A percentile compares a stretch with the other conserved stretches of the same genome.
Evolutionary conservation across 371 early-diverging fungal species (phyloP).

Genomic region (Sporodiniella umbellata): DNA sequence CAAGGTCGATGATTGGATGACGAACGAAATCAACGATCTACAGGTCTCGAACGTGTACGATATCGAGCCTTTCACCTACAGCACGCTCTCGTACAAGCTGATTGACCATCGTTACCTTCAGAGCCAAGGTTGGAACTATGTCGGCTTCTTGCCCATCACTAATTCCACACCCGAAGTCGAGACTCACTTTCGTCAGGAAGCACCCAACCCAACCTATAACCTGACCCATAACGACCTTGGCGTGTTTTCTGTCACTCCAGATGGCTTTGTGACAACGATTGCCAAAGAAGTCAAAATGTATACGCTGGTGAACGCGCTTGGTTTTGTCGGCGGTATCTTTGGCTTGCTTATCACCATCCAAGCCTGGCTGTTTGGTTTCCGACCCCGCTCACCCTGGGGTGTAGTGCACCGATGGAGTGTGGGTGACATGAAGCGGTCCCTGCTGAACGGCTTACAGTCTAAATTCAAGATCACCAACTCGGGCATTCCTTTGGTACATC

Average conservation of each 20-base stretch:
- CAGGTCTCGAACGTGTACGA: slow-evolving; percentile 36
- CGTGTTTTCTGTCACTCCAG: slow-evolving; percentile 27
- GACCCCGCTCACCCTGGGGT: slow-evolving; percentile 51
- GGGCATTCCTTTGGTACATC: slow-evolving; percentile 45
- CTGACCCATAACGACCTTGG: slow-evolving; percentile 29
- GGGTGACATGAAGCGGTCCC: slow-evolving; percentile 41
- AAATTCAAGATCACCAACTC: slow-evolving; percentile 41
- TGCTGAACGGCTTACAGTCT: slow-evolving; percentile 32
- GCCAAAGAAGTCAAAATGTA: slow-evolving; percentile 49
- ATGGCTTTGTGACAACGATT: slow-evolving; percentile 15
- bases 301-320: slow-evolving; percentile 44
- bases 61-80: slow-evolving; percentile 39
- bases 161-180: slow-evolving; percentile 41
- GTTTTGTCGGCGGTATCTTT: slow-evolving; percentile 51
- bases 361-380: slow-evolving; percentile 48
- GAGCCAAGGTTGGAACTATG: slow-evolving; percentile 45
- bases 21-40: slow-evolving; percentile 37
- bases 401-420: slow-evolving; percentile 50
- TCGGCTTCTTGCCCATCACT: slow-evolving; percentile 42
- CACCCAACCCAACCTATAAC: slow-evolving; percentile 38
- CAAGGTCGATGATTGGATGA: slow-evolving; percentile 35
- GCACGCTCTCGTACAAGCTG: slow-evolving; percentile 33
- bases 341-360: slow-evolving; percentile 42
- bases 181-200: slow-evolving; percentile 38
- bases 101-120: slow-evolving; percentile 42